Base-by-base conservation (phyloP, 331 rosid species). In the Saraca asoca region DNA sequence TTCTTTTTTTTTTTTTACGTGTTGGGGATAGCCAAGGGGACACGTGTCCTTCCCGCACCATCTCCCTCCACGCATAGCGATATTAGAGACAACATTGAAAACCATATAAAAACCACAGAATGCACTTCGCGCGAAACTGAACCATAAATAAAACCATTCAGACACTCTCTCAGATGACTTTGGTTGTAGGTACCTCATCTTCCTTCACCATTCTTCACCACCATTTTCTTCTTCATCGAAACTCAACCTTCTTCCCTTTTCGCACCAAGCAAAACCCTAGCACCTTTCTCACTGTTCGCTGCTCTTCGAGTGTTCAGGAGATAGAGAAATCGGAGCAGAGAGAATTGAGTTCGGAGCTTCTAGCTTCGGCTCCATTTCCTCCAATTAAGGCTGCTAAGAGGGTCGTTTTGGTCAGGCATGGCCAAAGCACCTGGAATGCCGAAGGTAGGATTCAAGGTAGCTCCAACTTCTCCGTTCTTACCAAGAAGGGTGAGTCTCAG, bases 391-490 rank as follows among this genome's bases (percentile, higher is more conserved):
- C 50, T 20, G 77, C 87, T 1, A 93, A 89, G 87, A 83, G 95
- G 60, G 95, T 92, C 46, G 90, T 93, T 34, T 75, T 90, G 72
- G 96, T 93, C 58, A 81, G 98, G 79, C 98, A 93, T 48, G 96
- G 95, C 6, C 95, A 93, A 80, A 93, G 98, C 83, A 93, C 90
- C 14, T 93, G 98, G 98, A 93, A 93, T 37, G 94, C 88, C 41
- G 95, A 93, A 53, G 98, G 96, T 7, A 77, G 96, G 69, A 93
- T 93, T 60, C 95, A 90, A 81, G 98, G 98, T 2, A 90, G 98
- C 83, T 93, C 95, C 51, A 51, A 90, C 67, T 89, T 85, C 83
- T 87, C 96, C 0, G 87, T 85, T 18, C 95, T 92, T 45, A 87
- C 98, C 6, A 85, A 80, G 71, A 92, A 92, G 73, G 96, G 98